A percentile compares a stretch with the other conserved stretches of the same genome.
phyloP scores from a whole-genome alignment of 306 rosid species.

The Cucurbita moschata region DNA sequence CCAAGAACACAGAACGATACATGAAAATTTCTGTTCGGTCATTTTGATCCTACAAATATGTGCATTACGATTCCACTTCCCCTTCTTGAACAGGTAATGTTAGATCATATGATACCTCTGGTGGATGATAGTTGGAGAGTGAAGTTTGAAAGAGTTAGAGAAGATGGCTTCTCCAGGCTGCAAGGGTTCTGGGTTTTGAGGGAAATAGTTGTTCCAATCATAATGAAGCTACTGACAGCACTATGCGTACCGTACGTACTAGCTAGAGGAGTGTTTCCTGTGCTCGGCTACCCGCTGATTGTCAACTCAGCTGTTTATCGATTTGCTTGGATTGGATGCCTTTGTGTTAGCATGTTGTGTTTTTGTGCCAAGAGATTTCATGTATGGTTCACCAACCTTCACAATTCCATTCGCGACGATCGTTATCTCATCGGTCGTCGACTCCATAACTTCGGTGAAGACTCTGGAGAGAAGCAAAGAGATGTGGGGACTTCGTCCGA shows the following conservation, averaged over 20 bases:
- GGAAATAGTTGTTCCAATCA: slow-evolving; percentile 87
- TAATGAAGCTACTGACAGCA: slow-evolving; percentile 88
- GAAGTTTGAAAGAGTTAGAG: slow-evolving; percentile 92
- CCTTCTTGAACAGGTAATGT: slow-evolving; percentile 52
- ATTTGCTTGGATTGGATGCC: slow-evolving; percentile 97
- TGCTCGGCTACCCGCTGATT: slow-evolving; percentile 79
- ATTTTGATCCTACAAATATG: background rate
- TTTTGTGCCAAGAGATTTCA: slow-evolving; percentile 94
- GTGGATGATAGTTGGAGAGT: slow-evolving; percentile 90
- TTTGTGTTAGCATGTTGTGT: slow-evolving; percentile 61
- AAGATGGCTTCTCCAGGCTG: slow-evolving; percentile 91
- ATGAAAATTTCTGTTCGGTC: background rate
- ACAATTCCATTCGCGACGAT: slow-evolving; percentile 90
- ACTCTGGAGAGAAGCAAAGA: slow-evolving; percentile 17
- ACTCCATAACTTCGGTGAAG: slow-evolving; percentile 89
- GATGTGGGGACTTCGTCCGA: slow-evolving; percentile 26
- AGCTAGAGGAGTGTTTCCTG: slow-evolving; percentile 90
- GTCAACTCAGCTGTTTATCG: slow-evolving; percentile 95
- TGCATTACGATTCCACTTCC: background rate
- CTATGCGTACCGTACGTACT: slow-evolving; percentile 83
- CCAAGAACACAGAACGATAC: background rate
- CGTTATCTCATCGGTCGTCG: slow-evolving; percentile 86
- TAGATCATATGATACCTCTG: slow-evolving; percentile 98
- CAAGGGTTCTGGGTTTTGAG: slow-evolving; percentile 96
- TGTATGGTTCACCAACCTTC: slow-evolving; percentile 97